phyloP scores from a whole-genome alignment of 306 rosid species.

The Trichosanthes cucumerina region DNA sequence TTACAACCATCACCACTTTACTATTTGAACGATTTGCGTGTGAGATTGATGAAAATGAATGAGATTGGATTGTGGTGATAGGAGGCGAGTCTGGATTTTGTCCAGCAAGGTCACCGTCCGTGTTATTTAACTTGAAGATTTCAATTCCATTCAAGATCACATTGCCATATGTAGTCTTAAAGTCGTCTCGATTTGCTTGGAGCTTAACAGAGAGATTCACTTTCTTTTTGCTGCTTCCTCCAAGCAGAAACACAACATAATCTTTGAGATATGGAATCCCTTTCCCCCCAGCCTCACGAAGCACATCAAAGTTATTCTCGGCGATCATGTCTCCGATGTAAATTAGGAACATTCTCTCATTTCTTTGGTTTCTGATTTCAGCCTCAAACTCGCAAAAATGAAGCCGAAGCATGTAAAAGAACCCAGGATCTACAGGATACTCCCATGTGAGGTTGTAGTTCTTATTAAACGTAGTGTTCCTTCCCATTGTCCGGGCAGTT shows the following conservation, averaged over 20 bases:
- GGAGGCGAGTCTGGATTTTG: background rate
- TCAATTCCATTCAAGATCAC: slow-evolving; percentile 15
- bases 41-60: background rate
- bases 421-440: background rate
- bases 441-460: background rate
- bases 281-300: background rate
- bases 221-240: background rate
- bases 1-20: background rate
- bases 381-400: slow-evolving; percentile 3
- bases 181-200: background rate
- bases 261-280: background rate
- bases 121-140: slow-evolving; percentile 12
- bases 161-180: background rate
- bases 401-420: slow-evolving; percentile 12
- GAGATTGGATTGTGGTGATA: background rate
- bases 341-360: background rate
- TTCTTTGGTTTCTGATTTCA: rapidly evolving
- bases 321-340: background rate
- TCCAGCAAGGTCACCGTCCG: background rate
- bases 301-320: background rate
- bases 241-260: background rate
- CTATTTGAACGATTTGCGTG: background rate
- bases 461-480: background rate
- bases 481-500: background rate
- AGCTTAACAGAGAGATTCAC: background rate